These are phyloP conservation scores for Heterobasidion occidentale DNA, from an alignment of 1,284 basidiomycete species.

Conservation along the genomic window DNA sequence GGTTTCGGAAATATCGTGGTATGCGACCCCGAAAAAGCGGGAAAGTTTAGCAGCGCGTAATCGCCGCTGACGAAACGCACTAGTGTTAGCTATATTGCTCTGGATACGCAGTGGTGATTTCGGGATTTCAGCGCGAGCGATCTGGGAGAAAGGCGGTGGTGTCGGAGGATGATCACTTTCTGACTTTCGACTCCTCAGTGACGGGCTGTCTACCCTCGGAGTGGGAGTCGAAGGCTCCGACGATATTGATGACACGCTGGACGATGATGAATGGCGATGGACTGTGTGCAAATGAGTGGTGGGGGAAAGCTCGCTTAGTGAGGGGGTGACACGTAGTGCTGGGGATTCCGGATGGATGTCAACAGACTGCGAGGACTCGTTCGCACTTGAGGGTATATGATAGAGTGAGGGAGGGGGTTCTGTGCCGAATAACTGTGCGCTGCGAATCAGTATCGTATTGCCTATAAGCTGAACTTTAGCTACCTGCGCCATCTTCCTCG, in stretches of 20 bases:
- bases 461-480: background rate
- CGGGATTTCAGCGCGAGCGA: background rate
- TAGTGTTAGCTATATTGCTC: background rate
- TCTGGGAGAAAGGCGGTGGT: background rate
- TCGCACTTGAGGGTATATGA: constrained; percentile 17
- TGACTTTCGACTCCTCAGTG: background rate
- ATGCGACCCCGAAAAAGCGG: constrained; percentile 51
- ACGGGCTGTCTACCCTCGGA: background rate
- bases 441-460: background rate
- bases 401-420: constrained; percentile 29
- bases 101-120: background rate
- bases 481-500: constrained; percentile 42
- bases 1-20: constrained; percentile 31
- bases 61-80: constrained; percentile 32
- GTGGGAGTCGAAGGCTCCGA: constrained; percentile 9
- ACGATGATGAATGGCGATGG: constrained; percentile 5
- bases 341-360: constrained; percentile 10
- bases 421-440: constrained; percentile 37
- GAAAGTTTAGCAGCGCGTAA: constrained; percentile 46
- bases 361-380: constrained; percentile 4
- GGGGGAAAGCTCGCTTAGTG: constrained; percentile 14
- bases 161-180: constrained; percentile 1
- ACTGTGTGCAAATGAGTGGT: background rate
- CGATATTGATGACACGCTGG: constrained; percentile 14
- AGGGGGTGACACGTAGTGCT: constrained; percentile 15